Base-by-base conservation (phyloP, 768 basidiomycete genomes). In the Leccinum subgranulosum region DNA sequence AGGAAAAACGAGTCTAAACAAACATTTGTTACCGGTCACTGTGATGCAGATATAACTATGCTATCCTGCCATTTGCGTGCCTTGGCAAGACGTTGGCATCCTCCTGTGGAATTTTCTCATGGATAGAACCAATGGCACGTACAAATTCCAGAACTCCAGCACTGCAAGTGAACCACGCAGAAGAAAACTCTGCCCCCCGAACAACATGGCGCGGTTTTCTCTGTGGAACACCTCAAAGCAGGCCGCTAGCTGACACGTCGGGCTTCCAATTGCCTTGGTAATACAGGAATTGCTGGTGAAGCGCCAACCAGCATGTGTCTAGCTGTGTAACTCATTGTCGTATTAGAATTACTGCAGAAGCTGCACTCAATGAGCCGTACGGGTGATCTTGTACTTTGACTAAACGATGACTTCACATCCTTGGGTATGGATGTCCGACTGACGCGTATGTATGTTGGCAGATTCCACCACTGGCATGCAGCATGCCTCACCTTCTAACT, bases 71-170 rank as follows among this genome's bases (percentile, higher is more conserved):
- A 41, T 6, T 6, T 5, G n/a, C 6, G 51, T 54, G 19, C 51
- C 59, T 54, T 54, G 58, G 58, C 36, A 54, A 19, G 34, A 19
- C 8, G 29, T 25, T 54, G 59, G 27, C 49, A 36, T 12, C 28
- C 15, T 43, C 34, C 58, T 7, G 4, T 46, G 12, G 60, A 56
- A 60, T n/a, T 60, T 60, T 48, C 2, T 8, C 19, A 6, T 29
- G 33, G 33, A 27, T 46, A 3, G 6, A 43, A 17, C 4, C 23
- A 12, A 14, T 46, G 46, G n/a, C 17, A 31, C 14, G 39, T 39
- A 14, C 21, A 7, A 7, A 33, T 28, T 10, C 23, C 9, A 36
- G 8, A n/a, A 1, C 1, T 2, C 2, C 17, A 4, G 19, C 23
- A 33, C 48, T 3, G 29, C 23, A 31, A 54, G 6, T 5, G 10